Base-by-base conservation (phyloP, 169 alveolate genomes). In the Perkinsus olseni region DNA sequence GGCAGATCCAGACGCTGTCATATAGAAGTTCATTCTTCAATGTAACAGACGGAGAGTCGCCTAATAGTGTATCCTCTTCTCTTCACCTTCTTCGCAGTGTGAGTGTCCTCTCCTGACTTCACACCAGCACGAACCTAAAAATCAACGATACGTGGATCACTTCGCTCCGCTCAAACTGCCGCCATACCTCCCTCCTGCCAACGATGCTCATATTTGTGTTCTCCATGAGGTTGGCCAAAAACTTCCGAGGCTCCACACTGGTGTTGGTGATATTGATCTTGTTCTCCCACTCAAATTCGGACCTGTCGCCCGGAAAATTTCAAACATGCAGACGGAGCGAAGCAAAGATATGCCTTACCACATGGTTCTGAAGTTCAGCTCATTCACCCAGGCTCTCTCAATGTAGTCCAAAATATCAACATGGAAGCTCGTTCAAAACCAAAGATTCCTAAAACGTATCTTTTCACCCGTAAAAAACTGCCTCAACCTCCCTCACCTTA, bases 231-330 rank as follows among this genome's bases (percentile, higher is more conserved):
- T 91, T 82, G 45, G 91, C 92, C 39, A 94, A 74, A 38, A 92
- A 94, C 34, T 51, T 74, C 38, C 62, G 62, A 45, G 62, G 62
- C 62, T 17, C 39, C 91, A 74, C 91, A 74, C 38, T 74, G 48
- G 97, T 92, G 93, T 93, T 95, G 17, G 62, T 45, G 94, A 96
- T 96, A 91, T 96, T 94, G 91, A 97, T 95, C 94, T 96, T 98
- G 95, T 97, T 97, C 94, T 98, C 99, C 99, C 99, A 98, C 94
- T 98, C 98, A 95, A 97, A 98, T 91, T 98, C 99, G 38, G 98
- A 97, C 62, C 62, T 45, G 17, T n/a, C n/a, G n/a, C n/a, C n/a
- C 62, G 62, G 17, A 45, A 45, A 45, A 45, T 45, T 6, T 17
- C 62, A 17, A 45, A 10, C 17, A 10, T 17, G 62, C 62, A 45